Conservation (phyloP, 208 protist species). For the Acanthamoeba healyi region DNA sequence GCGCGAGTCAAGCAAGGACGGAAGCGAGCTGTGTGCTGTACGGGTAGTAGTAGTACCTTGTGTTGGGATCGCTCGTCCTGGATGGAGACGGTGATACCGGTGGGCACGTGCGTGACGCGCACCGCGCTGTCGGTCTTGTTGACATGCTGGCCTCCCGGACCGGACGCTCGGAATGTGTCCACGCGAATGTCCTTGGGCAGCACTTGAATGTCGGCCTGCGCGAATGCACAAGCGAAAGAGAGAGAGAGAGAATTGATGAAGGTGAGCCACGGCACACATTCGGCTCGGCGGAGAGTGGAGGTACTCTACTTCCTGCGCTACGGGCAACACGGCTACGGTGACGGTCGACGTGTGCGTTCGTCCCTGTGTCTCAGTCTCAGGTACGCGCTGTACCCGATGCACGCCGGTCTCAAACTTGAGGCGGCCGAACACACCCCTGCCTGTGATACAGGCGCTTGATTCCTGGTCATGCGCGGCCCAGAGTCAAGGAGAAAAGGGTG, state of each 20-base stretch:
- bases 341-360: conserved; percentile 90
- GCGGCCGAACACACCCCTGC: conserved; percentile 85
- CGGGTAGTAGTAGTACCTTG: conserved; percentile 1
- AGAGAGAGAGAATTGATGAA: too few species aligned
- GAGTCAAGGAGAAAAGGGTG: too few species aligned
- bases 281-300: neutral
- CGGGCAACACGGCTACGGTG: conserved; percentile 90
- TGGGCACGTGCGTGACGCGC: conserved; percentile 90
- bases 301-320: conserved; percentile 78
- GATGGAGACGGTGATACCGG: conserved; percentile 86
- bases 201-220: conserved; percentile 84
- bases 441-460: conserved; percentile 77
- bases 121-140: conserved; percentile 93
- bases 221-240: neutral
- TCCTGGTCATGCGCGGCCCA: conserved; percentile 75
- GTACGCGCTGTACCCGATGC: conserved; percentile 92
- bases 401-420: conserved; percentile 90
- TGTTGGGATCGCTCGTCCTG: conserved; percentile 91
- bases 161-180: conserved; percentile 85
- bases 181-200: conserved; percentile 85
- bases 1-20: neutral
- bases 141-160: conserved; percentile 91
- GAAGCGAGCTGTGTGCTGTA: neutral
- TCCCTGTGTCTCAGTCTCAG: conserved; percentile 88
- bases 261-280: too few species aligned